phyloP scores from a whole-genome alignment of 805 yeast genomes.

The Wickerhamiella cacticola region DNA sequence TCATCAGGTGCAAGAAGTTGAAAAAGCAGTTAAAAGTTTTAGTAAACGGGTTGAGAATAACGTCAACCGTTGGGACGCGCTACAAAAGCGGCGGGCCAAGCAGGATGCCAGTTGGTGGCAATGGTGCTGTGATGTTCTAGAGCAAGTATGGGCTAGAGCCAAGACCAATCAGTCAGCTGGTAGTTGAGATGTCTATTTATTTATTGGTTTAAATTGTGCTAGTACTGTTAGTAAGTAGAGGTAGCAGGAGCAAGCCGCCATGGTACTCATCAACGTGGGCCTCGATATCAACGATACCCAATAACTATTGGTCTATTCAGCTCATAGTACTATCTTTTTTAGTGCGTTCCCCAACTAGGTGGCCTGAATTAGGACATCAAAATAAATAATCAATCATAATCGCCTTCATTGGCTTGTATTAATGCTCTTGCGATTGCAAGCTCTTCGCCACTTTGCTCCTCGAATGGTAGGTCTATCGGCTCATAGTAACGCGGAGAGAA shows the following conservation, averaged over 20 bases:
- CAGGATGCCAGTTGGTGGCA: neutral
- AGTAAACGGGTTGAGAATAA: slow-evolving; percentile 29
- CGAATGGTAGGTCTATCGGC: slow-evolving; percentile 2
- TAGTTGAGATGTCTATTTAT: no score
- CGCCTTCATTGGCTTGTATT: slow-evolving; percentile 42
- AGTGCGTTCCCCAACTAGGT: no score
- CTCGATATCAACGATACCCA: no score
- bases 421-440: slow-evolving; percentile 56
- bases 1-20: slow-evolving; percentile 55
- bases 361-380: neutral
- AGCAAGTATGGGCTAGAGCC: neutral
- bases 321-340: no score
- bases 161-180: no score
- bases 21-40: slow-evolving; percentile 43
- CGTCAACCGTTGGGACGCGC: slow-evolving; percentile 24
- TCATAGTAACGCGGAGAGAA: slow-evolving; percentile 3
- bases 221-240: no score
- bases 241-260: no score
- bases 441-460: slow-evolving; percentile 37
- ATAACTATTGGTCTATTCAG: no score
- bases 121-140: neutral
- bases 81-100: neutral
- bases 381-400: neutral
- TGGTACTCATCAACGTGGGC: no score
- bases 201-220: no score